Evolutionary conservation across 805 yeast species (phyloP).

Genomic region (Ascoidea asiatica): DNA sequence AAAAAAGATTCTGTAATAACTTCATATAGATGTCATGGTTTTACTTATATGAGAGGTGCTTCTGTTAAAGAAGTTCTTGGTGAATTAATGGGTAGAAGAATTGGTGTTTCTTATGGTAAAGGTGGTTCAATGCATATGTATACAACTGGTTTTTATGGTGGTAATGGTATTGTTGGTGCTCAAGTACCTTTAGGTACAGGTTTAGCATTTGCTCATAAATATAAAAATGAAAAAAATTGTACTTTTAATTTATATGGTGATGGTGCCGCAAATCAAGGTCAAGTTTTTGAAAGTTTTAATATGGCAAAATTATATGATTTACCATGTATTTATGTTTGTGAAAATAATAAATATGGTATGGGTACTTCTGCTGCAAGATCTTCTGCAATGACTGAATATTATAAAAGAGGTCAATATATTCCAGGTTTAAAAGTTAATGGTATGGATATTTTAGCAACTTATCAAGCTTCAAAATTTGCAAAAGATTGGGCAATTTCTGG

Average conservation of each 20-base stretch:
- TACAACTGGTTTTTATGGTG: slow-evolving; percentile 92
- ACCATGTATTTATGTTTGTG: slow-evolving; percentile 92
- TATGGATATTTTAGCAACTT: slow-evolving; percentile 93
- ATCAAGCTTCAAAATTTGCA: slow-evolving; percentile 93
- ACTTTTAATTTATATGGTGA: slow-evolving; percentile 92
- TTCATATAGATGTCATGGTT: slow-evolving; percentile 98
- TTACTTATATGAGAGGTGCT: slow-evolving; percentile 93
- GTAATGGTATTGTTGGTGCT: slow-evolving; percentile 99
- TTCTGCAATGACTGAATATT: slow-evolving; percentile 91
- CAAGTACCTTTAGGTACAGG: slow-evolving; percentile 99
- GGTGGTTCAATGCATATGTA: slow-evolving; percentile 99
- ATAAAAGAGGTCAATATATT: slow-evolving; percentile 98
- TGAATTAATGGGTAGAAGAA: slow-evolving; percentile 92
- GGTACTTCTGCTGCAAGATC: slow-evolving; percentile 97
- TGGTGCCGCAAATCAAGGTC: slow-evolving; percentile 99
- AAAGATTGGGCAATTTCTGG: slow-evolving; percentile 91
- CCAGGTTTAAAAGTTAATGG: slow-evolving; percentile 98
- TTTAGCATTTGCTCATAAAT: slow-evolving; percentile 95
- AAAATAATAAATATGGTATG: slow-evolving; percentile 99
- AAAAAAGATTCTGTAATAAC: slow-evolving; percentile 83
- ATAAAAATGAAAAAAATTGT: slow-evolving; percentile 67
- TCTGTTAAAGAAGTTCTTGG: slow-evolving; percentile 83
- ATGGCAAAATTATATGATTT: slow-evolving; percentile 99
- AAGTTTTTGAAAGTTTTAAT: slow-evolving; percentile 93
- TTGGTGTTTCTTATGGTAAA: slow-evolving; percentile 93